phyloP scores from a whole-genome alignment of 805 yeast genomes.

The Candida tallmaniae region DNA sequence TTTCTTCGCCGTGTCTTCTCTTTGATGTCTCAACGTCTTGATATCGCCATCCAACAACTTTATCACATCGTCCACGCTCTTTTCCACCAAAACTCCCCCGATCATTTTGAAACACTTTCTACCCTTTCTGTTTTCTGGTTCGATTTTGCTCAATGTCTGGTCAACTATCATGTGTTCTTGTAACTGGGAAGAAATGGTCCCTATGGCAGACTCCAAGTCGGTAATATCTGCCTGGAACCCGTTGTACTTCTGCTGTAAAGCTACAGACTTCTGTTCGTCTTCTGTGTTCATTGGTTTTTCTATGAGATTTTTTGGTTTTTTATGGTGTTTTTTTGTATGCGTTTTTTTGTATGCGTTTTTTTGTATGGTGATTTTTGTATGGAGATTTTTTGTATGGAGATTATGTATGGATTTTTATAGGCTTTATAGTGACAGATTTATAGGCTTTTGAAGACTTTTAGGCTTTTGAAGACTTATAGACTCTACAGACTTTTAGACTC shows the following conservation, averaged over 20 bases:
- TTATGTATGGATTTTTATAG: too few species aligned
- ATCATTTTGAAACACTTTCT: slow-evolving; percentile 90
- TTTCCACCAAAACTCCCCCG: slow-evolving; percentile 87
- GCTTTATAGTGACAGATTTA: too few species aligned
- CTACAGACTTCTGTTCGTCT: slow-evolving; percentile 34
- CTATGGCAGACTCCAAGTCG: slow-evolving; percentile 34
- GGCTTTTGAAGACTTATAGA: too few species aligned
- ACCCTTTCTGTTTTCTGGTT: slow-evolving; percentile 33
- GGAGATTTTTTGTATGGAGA: too few species aligned
- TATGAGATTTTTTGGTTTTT: too few species aligned
- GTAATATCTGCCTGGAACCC: slow-evolving; percentile 34
- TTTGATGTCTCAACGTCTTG: slow-evolving; percentile 18
- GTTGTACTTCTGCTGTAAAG: slow-evolving; percentile 39
- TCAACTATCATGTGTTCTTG: slow-evolving; percentile 41
- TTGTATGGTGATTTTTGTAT: too few species aligned
- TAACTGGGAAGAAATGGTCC: slow-evolving; percentile 31
- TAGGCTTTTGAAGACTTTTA: too few species aligned
- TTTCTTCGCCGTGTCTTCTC: slow-evolving; percentile 21
- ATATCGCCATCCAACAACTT: slow-evolving; percentile 21
- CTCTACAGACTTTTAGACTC: too few species aligned
- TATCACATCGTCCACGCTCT: slow-evolving; percentile 71
- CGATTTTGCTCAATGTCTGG: slow-evolving; percentile 32
- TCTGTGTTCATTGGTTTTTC: slow-evolving; percentile 7
- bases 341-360: too few species aligned
- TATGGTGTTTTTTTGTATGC: too few species aligned